Base-by-base conservation (phyloP, 2,329 filamentous ascomycete species). In the Sclerotinia spermophila region DNA sequence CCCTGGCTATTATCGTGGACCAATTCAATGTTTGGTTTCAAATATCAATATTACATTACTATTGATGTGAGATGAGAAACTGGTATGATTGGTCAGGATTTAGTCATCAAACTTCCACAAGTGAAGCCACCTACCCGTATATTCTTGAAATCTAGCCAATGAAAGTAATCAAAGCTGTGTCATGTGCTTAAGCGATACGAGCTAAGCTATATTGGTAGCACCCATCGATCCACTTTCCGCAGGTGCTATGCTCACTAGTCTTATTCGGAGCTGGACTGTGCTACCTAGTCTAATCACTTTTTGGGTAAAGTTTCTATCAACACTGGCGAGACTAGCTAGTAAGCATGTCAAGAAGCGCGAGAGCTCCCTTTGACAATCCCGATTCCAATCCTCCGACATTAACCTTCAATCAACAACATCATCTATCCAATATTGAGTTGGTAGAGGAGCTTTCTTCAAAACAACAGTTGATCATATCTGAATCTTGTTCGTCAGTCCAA, bases 401-500 rank as follows among this genome's bases (percentile, higher is more conserved):
- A 6, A 11, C 65, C 24, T 64, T 48, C 17, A 45, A 40, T 68
- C 24, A 51, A 42, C 64, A 67, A 44, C 65, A 44, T 13, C 44
- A 48, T 67, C 51, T 55, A 53, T 67, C 58, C 67, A 69, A 70
- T 58, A 38, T 66, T 40, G 21, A 38, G 44, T 66, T 48, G 68
- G 48, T 45, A 45, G 51, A 58, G 51, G 44, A 51, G 42, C 17
- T 64, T 53, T 42, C 30, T 69, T 33, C 42, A 30, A 42, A 44
- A 60, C 38, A 45, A 67, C 62, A 68, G 59, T 51, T 55, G 48
- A 48, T 66, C 71, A 68, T 59, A 67, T 44, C 65, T 68, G 42
- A 75, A 78, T 76, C 75, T 76, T 78, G 78, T 79, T 79, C 77
- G 78, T 79, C 75, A 67, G 76, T 75, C 73, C 77, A 73, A 66